A percentile compares a stretch with the other conserved stretches of the same genome.
These are phyloP conservation scores for Fusarium sp. DNA, from an alignment of 2,329 filamentous ascomycete genomes.

Conservation along the genomic window DNA sequence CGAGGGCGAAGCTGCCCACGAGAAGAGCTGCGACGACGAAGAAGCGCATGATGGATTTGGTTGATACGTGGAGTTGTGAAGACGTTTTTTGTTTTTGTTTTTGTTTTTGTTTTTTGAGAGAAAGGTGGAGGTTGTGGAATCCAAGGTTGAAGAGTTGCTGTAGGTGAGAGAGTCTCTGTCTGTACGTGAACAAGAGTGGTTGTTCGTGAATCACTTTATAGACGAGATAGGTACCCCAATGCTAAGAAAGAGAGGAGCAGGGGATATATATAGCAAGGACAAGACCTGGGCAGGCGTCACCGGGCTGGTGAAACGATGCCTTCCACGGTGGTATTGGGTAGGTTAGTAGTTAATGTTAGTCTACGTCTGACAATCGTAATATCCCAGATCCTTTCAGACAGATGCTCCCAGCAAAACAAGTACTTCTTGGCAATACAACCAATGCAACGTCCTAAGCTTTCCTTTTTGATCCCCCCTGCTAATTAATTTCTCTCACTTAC, in stretches of 20 bases:
- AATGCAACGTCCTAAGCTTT: background rate
- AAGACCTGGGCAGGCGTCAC: constrained; percentile 23
- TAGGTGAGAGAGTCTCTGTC: background rate
- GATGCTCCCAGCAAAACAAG: background rate
- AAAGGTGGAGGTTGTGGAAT: too few relatives aligned
- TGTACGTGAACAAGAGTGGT: constrained; percentile 11
- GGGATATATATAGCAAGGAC: background rate
- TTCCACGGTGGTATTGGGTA: background rate
- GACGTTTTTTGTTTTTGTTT: background rate
- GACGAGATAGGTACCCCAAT: background rate
- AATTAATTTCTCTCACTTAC: background rate
- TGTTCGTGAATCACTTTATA: constrained; percentile 17
- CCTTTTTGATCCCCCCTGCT: background rate
- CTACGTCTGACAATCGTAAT: constrained; percentile 24
- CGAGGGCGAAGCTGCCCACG: constrained; percentile 32
- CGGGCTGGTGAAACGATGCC: constrained; percentile 18
- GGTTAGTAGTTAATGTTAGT: background rate
- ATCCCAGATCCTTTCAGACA: background rate
- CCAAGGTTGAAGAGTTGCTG: background rate
- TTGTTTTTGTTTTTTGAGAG: background rate
- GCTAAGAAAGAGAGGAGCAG: constrained; percentile 1
- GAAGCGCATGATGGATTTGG: constrained; percentile 39
- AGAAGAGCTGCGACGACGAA: constrained; percentile 37
- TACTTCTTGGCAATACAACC: background rate
- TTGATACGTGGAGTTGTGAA: background rate